Conservation (phyloP, 441 rosid genomes). For the Macaranga tanarius region DNA sequence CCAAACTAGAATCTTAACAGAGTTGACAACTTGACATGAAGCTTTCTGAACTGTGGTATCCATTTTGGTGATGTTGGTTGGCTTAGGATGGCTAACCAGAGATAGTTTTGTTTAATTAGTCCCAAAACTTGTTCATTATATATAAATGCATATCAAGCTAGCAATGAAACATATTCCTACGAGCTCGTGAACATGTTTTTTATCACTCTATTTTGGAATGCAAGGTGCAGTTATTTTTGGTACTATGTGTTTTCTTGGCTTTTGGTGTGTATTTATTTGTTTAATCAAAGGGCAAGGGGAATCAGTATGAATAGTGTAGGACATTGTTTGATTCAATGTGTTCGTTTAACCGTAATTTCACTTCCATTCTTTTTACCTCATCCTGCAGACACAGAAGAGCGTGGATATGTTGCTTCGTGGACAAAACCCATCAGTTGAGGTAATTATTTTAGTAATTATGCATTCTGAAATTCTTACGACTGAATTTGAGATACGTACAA, state of each 20-base stretch:
- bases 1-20: not conserved
- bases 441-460: conserved; percentile 20
- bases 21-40: not conserved
- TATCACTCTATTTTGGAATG: not conserved
- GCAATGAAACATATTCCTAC: not conserved
- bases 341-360: not conserved
- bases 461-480: not conserved
- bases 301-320: not conserved
- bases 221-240: not conserved
- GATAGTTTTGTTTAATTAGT: not conserved
- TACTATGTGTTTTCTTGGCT: not conserved
- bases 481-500: not conserved
- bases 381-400: conserved; percentile 60
- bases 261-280: not conserved
- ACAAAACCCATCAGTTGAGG: conserved; percentile 64
- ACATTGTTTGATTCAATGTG: not conserved
- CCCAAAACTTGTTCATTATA: not conserved
- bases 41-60: not conserved
- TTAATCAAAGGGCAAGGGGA: not conserved
- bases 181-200: not conserved
- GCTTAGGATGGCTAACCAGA: not conserved
- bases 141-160: not conserved
- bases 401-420: conserved; percentile 63
- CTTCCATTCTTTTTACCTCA: not conserved
- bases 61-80: not conserved